These are phyloP conservation scores for Pisolithus sp. DNA, from an alignment of 768 basidiomycete genomes.

Conservation along the genomic window DNA sequence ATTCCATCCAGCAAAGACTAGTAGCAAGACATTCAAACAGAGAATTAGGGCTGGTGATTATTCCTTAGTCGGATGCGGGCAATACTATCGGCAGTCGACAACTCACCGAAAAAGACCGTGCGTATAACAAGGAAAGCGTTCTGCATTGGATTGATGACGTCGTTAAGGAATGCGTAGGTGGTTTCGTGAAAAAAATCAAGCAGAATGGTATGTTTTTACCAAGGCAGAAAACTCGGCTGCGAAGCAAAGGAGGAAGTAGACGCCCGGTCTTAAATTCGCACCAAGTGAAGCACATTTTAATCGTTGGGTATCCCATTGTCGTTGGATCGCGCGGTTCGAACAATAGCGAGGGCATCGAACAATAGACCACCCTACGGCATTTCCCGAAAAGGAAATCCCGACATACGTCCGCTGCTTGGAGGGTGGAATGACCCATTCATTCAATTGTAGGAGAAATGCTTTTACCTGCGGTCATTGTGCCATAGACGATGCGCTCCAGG, in stretches of 20 bases:
- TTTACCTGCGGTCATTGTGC: background rate
- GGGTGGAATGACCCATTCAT: too few relatives aligned
- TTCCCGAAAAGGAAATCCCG: background rate
- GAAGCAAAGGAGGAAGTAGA: background rate
- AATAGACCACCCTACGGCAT: background rate
- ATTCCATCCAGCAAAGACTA: slow-evolving; percentile 58
- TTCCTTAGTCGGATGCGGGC: background rate
- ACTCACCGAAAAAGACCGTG: slow-evolving; percentile 52
- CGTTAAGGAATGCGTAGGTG: slow-evolving; percentile 3
- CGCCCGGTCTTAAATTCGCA: background rate
- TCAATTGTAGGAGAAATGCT: too few relatives aligned
- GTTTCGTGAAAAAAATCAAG: slow-evolving; percentile 11
- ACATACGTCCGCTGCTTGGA: background rate
- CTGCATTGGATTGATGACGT: slow-evolving; percentile 27
- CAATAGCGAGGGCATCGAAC: background rate
- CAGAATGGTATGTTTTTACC: too few relatives aligned
- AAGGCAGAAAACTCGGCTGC: too few relatives aligned
- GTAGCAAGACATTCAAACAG: slow-evolving; percentile 44
- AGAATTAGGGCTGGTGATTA: slow-evolving; percentile 31
- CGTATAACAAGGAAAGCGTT: slow-evolving; percentile 54
- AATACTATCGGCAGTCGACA: background rate
- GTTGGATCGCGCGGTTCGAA: background rate
- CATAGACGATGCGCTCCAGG: background rate
- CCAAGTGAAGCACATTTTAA: background rate
- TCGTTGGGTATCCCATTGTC: background rate